A percentile compares a stretch with the other conserved stretches of the same genome.
Evolutionary conservation across 306 rosid species (phyloP).

Genomic region (Fragaria ananassa): DNA sequence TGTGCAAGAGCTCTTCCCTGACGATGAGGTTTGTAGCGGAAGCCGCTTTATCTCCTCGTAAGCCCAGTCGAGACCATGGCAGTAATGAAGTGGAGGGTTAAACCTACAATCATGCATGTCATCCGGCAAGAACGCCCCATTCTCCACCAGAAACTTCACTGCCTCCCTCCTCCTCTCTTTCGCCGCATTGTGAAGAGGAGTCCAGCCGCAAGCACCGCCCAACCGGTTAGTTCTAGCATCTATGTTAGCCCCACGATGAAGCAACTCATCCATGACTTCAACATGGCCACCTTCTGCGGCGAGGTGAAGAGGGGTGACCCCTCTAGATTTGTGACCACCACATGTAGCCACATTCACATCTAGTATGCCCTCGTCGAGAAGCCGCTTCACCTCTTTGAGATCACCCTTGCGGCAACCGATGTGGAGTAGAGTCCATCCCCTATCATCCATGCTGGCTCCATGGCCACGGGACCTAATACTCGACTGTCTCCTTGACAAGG

Average conservation of each 20-base stretch:
- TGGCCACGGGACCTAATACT: conserved; percentile 30
- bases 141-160: conserved; percentile 76
- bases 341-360: conserved; percentile 78
- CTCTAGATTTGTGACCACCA: conserved; percentile 82
- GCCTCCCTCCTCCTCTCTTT: conserved; percentile 85
- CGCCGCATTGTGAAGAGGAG: conserved; percentile 91
- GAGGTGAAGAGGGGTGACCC: conserved; percentile 91
- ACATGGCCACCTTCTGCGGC: conserved; percentile 98
- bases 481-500: conserved; percentile 55
- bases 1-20: conserved; percentile 55
- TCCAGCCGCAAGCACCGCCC: conserved; percentile 91
- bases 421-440: conserved; percentile 87
- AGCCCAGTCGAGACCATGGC: conserved; percentile 95
- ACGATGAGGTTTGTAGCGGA: conserved; percentile 40
- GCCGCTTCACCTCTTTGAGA: conserved; percentile 63
- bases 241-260: conserved; percentile 88
- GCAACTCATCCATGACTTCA: conserved; percentile 80
- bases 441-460: conserved; percentile 48
- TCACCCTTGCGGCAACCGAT: conserved; percentile 74
- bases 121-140: conserved; percentile 90
- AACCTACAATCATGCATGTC: conserved; percentile 81
- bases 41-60: conserved; percentile 91
- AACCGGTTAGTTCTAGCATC: conserved; percentile 69
- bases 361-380: conserved; percentile 68
- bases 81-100: conserved; percentile 92